These are phyloP conservation scores for Astrocystis sublimbata DNA, from an alignment of 495 filamentous ascomycete genomes.

Conservation along the genomic window DNA sequence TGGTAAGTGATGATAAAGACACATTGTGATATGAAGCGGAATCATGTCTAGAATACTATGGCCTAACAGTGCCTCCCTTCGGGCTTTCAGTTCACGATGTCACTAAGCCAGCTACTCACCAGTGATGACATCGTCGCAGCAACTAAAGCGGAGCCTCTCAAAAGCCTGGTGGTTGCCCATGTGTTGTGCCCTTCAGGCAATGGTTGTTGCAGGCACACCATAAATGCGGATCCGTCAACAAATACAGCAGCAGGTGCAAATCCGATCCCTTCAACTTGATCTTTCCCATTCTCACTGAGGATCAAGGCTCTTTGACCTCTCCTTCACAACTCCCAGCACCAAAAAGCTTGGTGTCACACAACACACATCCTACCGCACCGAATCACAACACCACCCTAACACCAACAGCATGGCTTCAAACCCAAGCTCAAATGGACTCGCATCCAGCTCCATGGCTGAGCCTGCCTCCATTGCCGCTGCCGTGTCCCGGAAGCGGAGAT, in stretches of 20 bases:
- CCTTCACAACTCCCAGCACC: neutral
- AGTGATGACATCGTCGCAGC: too few relatives aligned
- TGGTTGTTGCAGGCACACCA: neutral
- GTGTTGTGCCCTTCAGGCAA: too few relatives aligned
- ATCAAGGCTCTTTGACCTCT: neutral
- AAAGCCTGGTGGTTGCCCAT: too few relatives aligned
- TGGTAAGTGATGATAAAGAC: too few relatives aligned
- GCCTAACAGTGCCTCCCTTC: too few relatives aligned
- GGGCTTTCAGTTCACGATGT: too few relatives aligned
- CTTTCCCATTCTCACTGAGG: neutral
- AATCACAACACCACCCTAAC: slow-evolving; percentile 3
- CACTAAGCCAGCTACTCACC: too few relatives aligned
- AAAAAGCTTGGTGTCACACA: neutral
- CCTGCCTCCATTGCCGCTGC: neutral
- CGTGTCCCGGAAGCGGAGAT: neutral
- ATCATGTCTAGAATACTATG: too few relatives aligned
- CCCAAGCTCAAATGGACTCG: too few relatives aligned
- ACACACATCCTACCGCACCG: neutral
- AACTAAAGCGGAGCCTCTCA: too few relatives aligned
- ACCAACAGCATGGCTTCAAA: neutral
- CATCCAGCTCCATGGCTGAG: neutral
- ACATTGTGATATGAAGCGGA: too few relatives aligned
- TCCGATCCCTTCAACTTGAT: neutral
- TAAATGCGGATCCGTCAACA: neutral
- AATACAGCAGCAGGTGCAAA: neutral